phyloP scores from a whole-genome alignment of 805 yeast species.

The Kodamaea hsintzibuensis region DNA sequence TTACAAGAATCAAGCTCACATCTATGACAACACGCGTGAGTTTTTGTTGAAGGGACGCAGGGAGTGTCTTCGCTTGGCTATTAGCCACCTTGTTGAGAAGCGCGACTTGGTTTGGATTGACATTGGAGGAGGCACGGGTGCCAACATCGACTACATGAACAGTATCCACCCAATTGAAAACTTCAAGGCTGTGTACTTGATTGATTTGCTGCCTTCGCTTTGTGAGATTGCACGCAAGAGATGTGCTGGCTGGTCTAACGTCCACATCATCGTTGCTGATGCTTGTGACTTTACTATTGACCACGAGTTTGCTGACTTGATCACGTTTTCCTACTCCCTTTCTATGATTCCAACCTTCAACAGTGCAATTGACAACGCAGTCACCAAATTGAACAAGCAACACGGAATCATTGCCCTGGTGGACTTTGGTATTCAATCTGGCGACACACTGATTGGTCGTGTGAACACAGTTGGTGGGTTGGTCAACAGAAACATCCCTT shows the following conservation, averaged over 20 bases:
- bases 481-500: constrained; percentile 68
- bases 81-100: constrained; percentile 50
- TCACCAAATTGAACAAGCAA: constrained; percentile 47
- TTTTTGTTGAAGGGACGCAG: constrained; percentile 70
- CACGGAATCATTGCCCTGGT: constrained; percentile 68
- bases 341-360: constrained; percentile 86
- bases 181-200: constrained; percentile 68
- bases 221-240: constrained; percentile 70
- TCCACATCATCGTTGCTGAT: constrained; percentile 69
- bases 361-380: constrained; percentile 73
- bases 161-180: constrained; percentile 46
- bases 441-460: constrained; percentile 64
- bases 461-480: constrained; percentile 76
- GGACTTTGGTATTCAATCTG: constrained; percentile 78
- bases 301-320: constrained; percentile 57
- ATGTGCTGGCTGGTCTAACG: constrained; percentile 53
- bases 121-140: constrained; percentile 87
- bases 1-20: constrained; percentile 73
- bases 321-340: constrained; percentile 77
- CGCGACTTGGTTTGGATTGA: constrained; percentile 67
- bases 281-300: constrained; percentile 66
- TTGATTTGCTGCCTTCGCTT: constrained; percentile 76
- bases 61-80: constrained; percentile 59
- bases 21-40: constrained; percentile 73
- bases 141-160: constrained; percentile 77